Conservation (phyloP, 345 rosid genomes). For the Eucalyptus regnans region DNA sequence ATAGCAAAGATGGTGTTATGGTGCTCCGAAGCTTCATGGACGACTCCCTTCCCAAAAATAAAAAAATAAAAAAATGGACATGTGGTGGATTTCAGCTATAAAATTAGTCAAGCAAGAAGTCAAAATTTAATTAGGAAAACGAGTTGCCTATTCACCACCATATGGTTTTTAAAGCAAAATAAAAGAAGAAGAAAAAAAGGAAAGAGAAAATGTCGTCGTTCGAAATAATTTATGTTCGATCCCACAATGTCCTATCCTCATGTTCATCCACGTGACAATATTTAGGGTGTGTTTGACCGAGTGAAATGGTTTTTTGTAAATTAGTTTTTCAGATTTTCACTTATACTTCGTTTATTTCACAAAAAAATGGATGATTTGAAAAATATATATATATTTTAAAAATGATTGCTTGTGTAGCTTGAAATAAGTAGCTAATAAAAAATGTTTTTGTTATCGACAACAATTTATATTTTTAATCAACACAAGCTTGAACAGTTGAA, state of each 20-base stretch:
- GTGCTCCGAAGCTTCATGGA: not conserved
- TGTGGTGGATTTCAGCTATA: not conserved
- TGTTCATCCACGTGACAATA: not conserved
- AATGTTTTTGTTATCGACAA: no score
- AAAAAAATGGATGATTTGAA: no score
- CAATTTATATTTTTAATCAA: no score
- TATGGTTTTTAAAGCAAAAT: not conserved
- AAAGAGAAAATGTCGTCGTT: not conserved
- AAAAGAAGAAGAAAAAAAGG: not conserved
- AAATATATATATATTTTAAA: no score
- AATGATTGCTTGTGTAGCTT: no score
- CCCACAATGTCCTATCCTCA: not conserved
- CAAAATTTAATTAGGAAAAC: not conserved
- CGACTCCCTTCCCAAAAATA: not conserved
- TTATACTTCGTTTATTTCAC: rapidly evolving
- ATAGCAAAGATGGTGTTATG: not conserved
- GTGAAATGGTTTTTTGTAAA: not conserved
- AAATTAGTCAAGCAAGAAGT: not conserved
- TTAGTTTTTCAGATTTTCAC: not conserved
- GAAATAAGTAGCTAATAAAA: no score
- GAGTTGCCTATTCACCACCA: not conserved
- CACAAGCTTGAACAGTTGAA: no score
- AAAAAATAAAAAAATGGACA: not conserved
- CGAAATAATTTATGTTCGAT: not conserved
- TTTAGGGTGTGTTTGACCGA: rapidly evolving